phyloP scores from a whole-genome alignment of 2,329 filamentous ascomycete species.

The Fusarium sororula region DNA sequence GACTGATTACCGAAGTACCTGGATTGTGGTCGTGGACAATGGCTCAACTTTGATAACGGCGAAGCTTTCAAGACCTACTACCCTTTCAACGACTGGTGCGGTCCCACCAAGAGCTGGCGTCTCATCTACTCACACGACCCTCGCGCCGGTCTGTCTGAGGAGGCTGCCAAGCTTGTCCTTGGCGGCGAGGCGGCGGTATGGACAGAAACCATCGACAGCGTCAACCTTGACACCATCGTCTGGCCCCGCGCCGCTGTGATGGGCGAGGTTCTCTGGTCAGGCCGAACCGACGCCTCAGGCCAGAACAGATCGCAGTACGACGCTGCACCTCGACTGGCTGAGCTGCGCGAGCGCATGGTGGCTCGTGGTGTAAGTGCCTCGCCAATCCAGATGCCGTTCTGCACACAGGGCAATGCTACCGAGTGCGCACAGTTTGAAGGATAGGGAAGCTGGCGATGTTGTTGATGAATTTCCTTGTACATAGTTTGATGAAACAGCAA shows the following conservation, averaged over 20 bases:
- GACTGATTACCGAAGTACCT: conserved; percentile 67
- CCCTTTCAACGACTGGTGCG: conserved; percentile 85
- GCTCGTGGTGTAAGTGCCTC: conserved; percentile 69
- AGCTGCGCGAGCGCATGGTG: conserved; percentile 81
- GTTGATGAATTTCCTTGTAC: background rate
- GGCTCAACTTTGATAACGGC: conserved; percentile 75
- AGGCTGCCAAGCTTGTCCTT: conserved; percentile 73
- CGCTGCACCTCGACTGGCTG: conserved; percentile 74
- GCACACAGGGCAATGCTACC: conserved; percentile 43
- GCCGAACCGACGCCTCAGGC: conserved; percentile 70
- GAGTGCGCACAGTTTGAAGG: conserved; percentile 38
- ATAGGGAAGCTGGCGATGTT: background rate
- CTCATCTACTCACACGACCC: conserved; percentile 85
- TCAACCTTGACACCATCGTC: conserved; percentile 78
- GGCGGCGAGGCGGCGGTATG: conserved; percentile 86
- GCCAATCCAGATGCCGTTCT: conserved; percentile 72
- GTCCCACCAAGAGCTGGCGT: conserved; percentile 82
- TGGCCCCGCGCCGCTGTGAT: conserved; percentile 82
- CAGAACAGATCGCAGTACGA: conserved; percentile 76
- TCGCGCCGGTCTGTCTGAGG: conserved; percentile 66
- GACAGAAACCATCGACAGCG: conserved; percentile 79
- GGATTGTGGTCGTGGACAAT: conserved; percentile 83
- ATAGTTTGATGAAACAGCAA: conserved; percentile 5
- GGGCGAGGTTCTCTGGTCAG: conserved; percentile 84
- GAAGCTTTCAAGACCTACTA: conserved; percentile 61